Conservation (phyloP, 1,139 yeast species). For the Suhomyces bokatorum region DNA sequence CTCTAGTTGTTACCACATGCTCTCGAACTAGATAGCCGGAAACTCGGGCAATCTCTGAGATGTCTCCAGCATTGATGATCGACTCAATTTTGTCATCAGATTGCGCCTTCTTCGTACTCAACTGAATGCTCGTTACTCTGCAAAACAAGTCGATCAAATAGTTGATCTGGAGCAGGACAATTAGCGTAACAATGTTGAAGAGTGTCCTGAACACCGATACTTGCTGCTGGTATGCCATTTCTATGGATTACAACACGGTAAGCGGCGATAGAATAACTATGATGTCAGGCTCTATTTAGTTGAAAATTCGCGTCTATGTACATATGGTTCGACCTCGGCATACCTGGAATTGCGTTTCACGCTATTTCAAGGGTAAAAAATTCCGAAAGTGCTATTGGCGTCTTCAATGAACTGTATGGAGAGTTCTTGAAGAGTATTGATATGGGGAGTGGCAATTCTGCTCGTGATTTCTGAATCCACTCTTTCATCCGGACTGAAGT, state of each 20-base stretch:
- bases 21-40: constrained; percentile 70
- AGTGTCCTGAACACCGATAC: constrained; percentile 7
- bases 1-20: constrained; percentile 60
- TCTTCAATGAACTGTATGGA: no score
- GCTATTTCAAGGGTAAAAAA: no score
- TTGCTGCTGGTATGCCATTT: constrained; percentile 7
- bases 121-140: background rate
- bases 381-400: no score
- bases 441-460: no score
- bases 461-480: no score
- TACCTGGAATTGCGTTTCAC: no score
- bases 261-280: no score
- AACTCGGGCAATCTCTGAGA: constrained; percentile 61
- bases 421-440: no score
- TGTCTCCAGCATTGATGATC: constrained; percentile 44
- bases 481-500: background rate
- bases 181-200: constrained; percentile 7
- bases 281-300: no score
- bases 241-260: background rate
- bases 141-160: constrained; percentile 1
- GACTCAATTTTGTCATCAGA: background rate
- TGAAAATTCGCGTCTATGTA: background rate
- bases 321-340: background rate
- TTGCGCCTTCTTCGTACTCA: background rate
- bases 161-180: constrained; percentile 9